Evolutionary conservation across 2,329 filamentous ascomycete genomes (phyloP).

Genomic region (Diaporthe vexans): DNA sequence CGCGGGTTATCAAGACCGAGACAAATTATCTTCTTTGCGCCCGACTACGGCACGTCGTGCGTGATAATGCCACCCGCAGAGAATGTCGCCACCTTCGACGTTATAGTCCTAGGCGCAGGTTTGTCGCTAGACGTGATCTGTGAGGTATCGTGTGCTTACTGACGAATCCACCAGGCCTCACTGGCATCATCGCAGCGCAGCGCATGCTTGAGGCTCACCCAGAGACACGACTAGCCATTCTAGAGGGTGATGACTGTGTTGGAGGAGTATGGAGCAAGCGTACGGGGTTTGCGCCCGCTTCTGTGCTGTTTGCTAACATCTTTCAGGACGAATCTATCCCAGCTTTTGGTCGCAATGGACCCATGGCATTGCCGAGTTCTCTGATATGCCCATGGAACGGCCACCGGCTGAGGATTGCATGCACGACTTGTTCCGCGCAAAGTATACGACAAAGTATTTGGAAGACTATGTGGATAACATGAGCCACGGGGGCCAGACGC

Average conservation of each 20-base stretch:
- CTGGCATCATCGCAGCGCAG: not conserved
- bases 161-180: not conserved
- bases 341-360: conserved; percentile 6
- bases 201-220: not conserved
- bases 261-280: conserved; percentile 14
- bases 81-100: not conserved
- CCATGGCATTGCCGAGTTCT: conserved; percentile 6
- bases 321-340: not conserved
- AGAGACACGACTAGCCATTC: not conserved
- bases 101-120: conserved; percentile 2
- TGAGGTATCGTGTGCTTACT: not conserved
- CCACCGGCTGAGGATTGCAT: not conserved
- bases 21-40: not conserved
- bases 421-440: conserved; percentile 4
- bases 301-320: not conserved
- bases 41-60: not conserved
- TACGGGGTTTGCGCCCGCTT: not conserved
- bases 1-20: not conserved
- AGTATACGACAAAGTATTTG: not conserved
- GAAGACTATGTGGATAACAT: not conserved
- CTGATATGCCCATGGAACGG: not conserved
- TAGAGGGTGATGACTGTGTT: not conserved
- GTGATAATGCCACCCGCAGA: not conserved
- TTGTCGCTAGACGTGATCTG: not conserved
- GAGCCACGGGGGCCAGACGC: not conserved